Evolutionary conservation across 345 rosid genomes (phyloP).

Genomic region (Arabidopsis suecica): DNA sequence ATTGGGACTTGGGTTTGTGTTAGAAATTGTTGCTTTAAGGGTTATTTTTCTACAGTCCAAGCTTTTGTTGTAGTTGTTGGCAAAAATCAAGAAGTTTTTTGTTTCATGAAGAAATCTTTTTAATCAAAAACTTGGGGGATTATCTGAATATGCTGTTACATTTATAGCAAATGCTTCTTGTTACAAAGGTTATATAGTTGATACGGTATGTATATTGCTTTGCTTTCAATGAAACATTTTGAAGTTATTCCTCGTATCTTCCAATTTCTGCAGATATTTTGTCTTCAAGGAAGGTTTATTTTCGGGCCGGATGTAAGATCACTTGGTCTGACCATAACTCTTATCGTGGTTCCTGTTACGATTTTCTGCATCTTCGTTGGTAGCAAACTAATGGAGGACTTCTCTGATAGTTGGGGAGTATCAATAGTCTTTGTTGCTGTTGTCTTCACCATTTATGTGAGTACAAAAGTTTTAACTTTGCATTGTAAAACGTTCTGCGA

Average conservation of each 20-base stretch:
- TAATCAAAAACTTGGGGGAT: conserved; percentile 20
- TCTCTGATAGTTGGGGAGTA: conserved; percentile 58
- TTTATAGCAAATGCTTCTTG: not conserved
- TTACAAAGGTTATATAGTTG: conserved; percentile 16
- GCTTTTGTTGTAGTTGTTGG: not conserved
- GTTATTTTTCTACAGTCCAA: not conserved
- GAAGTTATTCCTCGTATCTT: not conserved
- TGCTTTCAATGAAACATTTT: not conserved
- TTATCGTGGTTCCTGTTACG: conserved; percentile 67
- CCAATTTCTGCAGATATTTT: conserved; percentile 67
- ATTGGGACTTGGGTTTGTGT: conserved; percentile 27
- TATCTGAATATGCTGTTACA: not conserved
- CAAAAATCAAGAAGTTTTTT: not conserved
- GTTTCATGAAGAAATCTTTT: conserved; percentile 8
- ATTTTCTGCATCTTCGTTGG: conserved; percentile 77
- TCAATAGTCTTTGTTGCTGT: conserved; percentile 48
- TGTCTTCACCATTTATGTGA: conserved; percentile 44
- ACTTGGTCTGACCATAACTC: conserved; percentile 65
- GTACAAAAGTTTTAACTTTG: conserved; percentile 3
- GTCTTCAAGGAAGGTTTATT: conserved; percentile 73
- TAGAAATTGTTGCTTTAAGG: not conserved
- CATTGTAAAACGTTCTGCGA: conserved; percentile 13
- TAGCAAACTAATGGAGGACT: conserved; percentile 52
- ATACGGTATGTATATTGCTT: conserved; percentile 5
- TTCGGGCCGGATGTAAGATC: conserved; percentile 92